Percentiles rank a stretch among this genome's conserved stretches.
Conservation (phyloP, 75 land plant species). For the Larix kaempferi region DNA sequence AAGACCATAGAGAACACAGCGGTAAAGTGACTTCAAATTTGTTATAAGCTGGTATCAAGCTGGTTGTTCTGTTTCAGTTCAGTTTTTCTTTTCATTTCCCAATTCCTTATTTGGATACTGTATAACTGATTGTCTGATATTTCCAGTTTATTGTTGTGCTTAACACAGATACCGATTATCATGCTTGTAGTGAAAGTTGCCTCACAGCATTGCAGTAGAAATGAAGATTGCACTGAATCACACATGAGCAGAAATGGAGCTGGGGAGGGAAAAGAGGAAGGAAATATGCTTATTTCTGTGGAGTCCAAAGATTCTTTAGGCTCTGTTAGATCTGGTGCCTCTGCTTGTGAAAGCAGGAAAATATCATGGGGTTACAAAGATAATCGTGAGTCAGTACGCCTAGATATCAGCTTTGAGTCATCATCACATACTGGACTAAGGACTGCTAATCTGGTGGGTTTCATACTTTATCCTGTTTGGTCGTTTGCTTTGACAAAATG, state of each 20-base stretch:
- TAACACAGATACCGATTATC: slow-evolving; percentile 84
- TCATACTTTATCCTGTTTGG: neutral
- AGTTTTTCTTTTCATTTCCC: neutral
- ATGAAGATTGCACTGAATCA: neutral
- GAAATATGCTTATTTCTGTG: neutral
- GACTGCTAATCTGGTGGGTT: slow-evolving; percentile 82
- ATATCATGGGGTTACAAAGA: slow-evolving; percentile 28
- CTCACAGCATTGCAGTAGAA: slow-evolving; percentile 4
- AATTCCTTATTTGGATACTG: neutral
- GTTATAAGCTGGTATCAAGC: neutral
- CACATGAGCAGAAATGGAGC: neutral
- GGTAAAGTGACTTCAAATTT: slow-evolving; percentile 31
- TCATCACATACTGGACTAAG: slow-evolving; percentile 89
- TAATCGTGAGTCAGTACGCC: slow-evolving; percentile 60
- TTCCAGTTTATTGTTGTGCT: slow-evolving; percentile 6
- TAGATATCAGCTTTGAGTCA: slow-evolving; percentile 97
- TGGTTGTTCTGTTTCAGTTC: slow-evolving; percentile 2
- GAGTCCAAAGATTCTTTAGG: neutral
- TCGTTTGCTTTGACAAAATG: neutral
- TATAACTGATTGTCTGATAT: neutral
- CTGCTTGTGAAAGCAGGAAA: slow-evolving; percentile 16
- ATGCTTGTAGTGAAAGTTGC: slow-evolving; percentile 87
- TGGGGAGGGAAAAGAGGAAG: slow-evolving; percentile 15
- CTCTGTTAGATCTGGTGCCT: slow-evolving; percentile 11
- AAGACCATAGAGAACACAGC: slow-evolving; percentile 97